Conservation (phyloP, 768 basidiomycete species). For the Kondoa subrosea region DNA sequence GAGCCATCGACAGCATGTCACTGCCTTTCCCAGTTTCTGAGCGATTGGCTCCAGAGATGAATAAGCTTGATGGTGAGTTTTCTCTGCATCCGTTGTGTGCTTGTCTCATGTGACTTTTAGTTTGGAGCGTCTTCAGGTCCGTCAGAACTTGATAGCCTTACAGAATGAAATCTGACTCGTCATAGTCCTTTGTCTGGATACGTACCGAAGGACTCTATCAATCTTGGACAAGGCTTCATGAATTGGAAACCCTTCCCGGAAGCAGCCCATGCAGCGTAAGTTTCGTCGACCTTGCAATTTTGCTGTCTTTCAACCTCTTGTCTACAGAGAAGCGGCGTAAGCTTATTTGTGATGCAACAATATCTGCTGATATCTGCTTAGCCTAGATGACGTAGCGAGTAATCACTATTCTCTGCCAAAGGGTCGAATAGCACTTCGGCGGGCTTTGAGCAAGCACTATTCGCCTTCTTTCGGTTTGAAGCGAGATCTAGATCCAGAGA, state of each 20-base stretch:
- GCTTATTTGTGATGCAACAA: too few relatives aligned
- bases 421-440: conserved; percentile 67
- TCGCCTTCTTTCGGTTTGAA: conserved; percentile 41
- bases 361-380: too few relatives aligned
- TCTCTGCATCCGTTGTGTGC: too few relatives aligned
- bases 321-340: too few relatives aligned
- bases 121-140: too few relatives aligned
- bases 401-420: conserved; percentile 59
- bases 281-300: too few relatives aligned
- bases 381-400: conserved; percentile 42
- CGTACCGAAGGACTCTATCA: conserved; percentile 75
- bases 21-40: not conserved
- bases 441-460: conserved; percentile 72
- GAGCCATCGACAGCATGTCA: not conserved
- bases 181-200: conserved; percentile 1
- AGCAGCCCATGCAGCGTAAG: conserved; percentile 55
- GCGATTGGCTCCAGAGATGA: not conserved
- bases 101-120: too few relatives aligned
- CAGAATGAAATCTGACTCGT: not conserved
- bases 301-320: too few relatives aligned
- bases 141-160: too few relatives aligned
- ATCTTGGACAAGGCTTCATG: conserved; percentile 87
- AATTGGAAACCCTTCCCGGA: conserved; percentile 72
- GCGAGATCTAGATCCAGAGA: conserved; percentile 60
- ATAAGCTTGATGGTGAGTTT: not conserved